Base-by-base conservation (phyloP, 305 asterid species). In the Striga hermonthica region DNA sequence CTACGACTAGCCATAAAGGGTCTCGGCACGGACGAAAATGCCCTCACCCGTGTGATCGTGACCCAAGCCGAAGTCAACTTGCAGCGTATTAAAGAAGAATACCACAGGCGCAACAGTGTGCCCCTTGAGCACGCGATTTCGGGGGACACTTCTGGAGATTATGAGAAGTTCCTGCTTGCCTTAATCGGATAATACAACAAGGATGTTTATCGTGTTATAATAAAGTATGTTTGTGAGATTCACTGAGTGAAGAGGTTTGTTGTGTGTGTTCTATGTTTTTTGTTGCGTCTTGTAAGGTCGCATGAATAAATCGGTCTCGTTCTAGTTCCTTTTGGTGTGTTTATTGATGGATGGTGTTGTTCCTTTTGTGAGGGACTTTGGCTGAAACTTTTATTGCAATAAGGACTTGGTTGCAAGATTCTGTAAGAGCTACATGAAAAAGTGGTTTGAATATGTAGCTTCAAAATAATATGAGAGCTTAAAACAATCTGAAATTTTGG, bases 61-160 rank as follows among this genome's bases (percentile, higher is more conserved):
- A 89, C 96, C 12, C 84, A 88, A 60, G 92, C 95, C 16, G 98
- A 91, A 83, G 82, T 73, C 49, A 83, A 81, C 72, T 74, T 87
- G 92, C 74, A 78, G 64, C 76, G 77, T 39, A 83, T 91, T 75
- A 85, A 84, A 73, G 90, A 78, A 68, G 86, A 83, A 48, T 89
- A 86, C 68, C 87, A 75, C 3, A 84, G 77, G 67, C 67, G 96
- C 45, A 91, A 87, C 80, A 87, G 95, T 11, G 74, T 82, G 68
- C 55, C 92, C 34, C 79, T 91, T 64, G 95, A 80, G 4, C 72
- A 34, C 3, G 95, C 95, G 0, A 80, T 91, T 56, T 68, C 85
- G 34, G 77, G 65, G 68, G 96, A 91, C 79, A 85, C 96, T 40
- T 77, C 95, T 3, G 95, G 96, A 6, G 95, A 89, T 69, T 89